A percentile compares a stretch with the other conserved stretches of the same genome.
These are phyloP conservation scores for Golubevia sp. DNA, from an alignment of 1,284 basidiomycete species.

Conservation along the genomic window DNA sequence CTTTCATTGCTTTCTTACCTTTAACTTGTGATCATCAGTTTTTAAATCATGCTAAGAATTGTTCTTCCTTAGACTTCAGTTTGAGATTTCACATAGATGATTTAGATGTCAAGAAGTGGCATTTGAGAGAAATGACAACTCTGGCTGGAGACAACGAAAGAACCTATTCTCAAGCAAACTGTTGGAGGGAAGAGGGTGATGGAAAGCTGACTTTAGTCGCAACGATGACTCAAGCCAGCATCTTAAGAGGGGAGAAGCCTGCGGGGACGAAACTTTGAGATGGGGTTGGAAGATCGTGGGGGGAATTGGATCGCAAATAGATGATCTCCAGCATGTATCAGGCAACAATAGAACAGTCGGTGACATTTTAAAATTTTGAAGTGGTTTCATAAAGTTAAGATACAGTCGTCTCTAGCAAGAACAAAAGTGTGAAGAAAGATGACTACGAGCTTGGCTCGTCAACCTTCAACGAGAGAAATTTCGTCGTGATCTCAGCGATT, in stretches of 20 bases:
- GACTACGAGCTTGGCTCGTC: no score
- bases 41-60: constrained; percentile 25
- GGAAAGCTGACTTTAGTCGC: no score
- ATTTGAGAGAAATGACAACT: constrained; percentile 35
- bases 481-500: not conserved
- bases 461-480: not conserved
- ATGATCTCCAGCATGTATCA: no score
- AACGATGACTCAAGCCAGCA: constrained; percentile 29
- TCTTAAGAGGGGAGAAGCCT: constrained; percentile 17
- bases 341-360: no score
- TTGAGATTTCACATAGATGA: constrained; percentile 39
- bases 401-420: no score
- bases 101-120: constrained; percentile 27
- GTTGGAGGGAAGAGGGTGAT: constrained; percentile 21
- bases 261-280: no score
- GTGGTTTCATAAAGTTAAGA: no score
- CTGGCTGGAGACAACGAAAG: constrained; percentile 24
- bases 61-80: constrained; percentile 43
- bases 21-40: constrained; percentile 31
- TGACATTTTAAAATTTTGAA: no score
- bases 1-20: constrained; percentile 43
- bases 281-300: no score
- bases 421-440: no score
- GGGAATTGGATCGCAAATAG: no score
- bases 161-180: constrained; percentile 26